Base-by-base conservation (phyloP, 2,329 filamentous ascomycete genomes). In the Aureobasidium pullulans region DNA sequence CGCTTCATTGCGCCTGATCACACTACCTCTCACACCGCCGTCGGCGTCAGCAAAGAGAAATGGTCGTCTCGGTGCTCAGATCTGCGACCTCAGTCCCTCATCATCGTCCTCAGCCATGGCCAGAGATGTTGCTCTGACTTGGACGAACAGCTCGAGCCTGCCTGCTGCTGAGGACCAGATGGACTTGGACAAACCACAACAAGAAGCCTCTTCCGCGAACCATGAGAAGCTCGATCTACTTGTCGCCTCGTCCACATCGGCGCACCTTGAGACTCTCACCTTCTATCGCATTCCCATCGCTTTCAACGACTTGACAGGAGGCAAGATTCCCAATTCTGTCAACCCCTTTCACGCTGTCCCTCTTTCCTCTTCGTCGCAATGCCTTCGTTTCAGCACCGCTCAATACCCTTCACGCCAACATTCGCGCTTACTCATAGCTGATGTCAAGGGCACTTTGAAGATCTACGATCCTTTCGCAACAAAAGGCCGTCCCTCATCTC, bases 1-100 rank as follows among this genome's bases (percentile, higher is more conserved):
- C 66, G 78, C 76, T 13, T 80, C 76, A n/a, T 73, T 83, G 10
- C 76, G 79, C 32, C 65, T 86, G 49, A 72, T 86, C 23, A 77
- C 77, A 4, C 65, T 84, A 16, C 82, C 83, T 4, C 71, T 85
- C 28, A 68, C 69, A 11, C 81, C 82, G 49, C 81, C 82, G 28
- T 74, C 79, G 40, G 71, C 73, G 19, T 65, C 68, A 3, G 68
- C 71, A 31, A 72, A 72, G 31, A 68, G 76, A 52, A 60, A 68
- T 68, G 64, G 60, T 42, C 57, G 48, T 13, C 62, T 62, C n/a
- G 74, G 75, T n/a, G 74, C 81, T 50, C 75, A 81, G 48, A 72
- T 77, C 4, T 61, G 81, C 58, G 76, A 74, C 10, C 73, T 84
- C 19, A 71, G 71, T 40, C 73, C 74, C 6, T 72, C 75, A 13